Base-by-base conservation (phyloP, 2,329 filamentous ascomycete species). In the Coleophoma crateriformis region DNA sequence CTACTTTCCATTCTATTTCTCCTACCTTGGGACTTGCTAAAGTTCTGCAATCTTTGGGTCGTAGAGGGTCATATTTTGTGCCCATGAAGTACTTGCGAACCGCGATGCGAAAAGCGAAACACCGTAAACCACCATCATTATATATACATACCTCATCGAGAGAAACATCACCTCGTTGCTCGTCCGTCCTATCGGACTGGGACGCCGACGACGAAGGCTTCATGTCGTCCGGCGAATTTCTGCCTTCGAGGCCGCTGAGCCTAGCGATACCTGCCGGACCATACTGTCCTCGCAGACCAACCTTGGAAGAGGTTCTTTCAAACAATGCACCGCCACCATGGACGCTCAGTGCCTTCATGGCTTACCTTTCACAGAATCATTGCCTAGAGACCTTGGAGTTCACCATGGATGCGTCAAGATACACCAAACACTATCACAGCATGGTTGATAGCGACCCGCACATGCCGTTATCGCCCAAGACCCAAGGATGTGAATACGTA, bases 301-400 rank as follows among this genome's bases (percentile, higher is more conserved):
- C 89, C 32, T 75, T 99, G 45, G 79, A 85, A 51, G 92, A 97
- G 61, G 95, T 99, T 27, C 79, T 99, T 41, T 81, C 88, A 56
- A 94, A 96, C 70, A 82, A 81, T 41, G 88, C 94, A 34, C 84
- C 88, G 8, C 84, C 90, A 38, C 94, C 94, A 58, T 97, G 90
- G 79, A 96, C 91, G 0, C 76, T 96, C 8, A 85, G 83, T 52
- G 92, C 92, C 33, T 97, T 97, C 69, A 97, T 94, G 82, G 91
- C 91, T 49, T 97, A 95, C 63, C 78, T 97, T 4, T 96, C 92
- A 1, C 91, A 95, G 64, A 97, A 97, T 63, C 92, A 97, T 69
- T 99, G 94, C 65, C 75, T 97, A 56, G 94, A 99, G 69, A 96
- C 91, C 1, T 76, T 99, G 37, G 94, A 97, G 65, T 99, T 99